These are phyloP conservation scores for Volvariella volvacea DNA, from an alignment of 1,284 basidiomycete species.

Conservation along the genomic window DNA sequence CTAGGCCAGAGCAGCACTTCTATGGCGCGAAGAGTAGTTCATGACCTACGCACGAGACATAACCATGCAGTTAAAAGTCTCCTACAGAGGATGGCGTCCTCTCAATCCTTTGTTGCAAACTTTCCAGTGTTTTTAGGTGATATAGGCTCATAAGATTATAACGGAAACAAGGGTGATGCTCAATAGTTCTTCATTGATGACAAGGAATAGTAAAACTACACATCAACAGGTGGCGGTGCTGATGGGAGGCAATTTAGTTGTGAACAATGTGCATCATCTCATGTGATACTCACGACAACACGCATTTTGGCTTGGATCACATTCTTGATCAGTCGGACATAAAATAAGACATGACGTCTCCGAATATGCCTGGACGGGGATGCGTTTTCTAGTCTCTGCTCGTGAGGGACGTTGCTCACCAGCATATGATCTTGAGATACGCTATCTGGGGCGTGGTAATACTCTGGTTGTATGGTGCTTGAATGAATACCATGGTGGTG, in stretches of 20 bases:
- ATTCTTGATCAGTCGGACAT: slow-evolving; percentile 59
- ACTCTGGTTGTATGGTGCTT: slow-evolving; percentile 85
- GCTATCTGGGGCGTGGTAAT: slow-evolving; percentile 34
- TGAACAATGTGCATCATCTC: slow-evolving; percentile 6
- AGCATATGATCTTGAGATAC: slow-evolving; percentile 39
- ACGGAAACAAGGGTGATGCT: slow-evolving; percentile 4
- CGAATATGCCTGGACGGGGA: slow-evolving; percentile 14
- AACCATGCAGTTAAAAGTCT: slow-evolving; percentile 44
- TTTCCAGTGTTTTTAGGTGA: slow-evolving; percentile 63
- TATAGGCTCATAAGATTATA: slow-evolving; percentile 18
- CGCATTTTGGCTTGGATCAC: slow-evolving; percentile 62
- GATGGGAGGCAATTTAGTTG: slow-evolving; percentile 6
- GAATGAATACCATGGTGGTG: slow-evolving; percentile 94
- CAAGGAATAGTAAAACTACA: slow-evolving; percentile 18
- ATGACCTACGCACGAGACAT: slow-evolving; percentile 46
- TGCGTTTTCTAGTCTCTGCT: not conserved
- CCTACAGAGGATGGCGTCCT: slow-evolving; percentile 52
- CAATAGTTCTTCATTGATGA: not conserved
- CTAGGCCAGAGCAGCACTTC: slow-evolving; percentile 55
- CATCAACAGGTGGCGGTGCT: slow-evolving; percentile 44
- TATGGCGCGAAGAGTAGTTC: slow-evolving; percentile 56
- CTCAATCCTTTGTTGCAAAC: slow-evolving; percentile 59
- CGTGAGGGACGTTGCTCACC: slow-evolving; percentile 20
- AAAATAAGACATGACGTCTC: slow-evolving; percentile 43
- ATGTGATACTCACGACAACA: slow-evolving; percentile 67